Conservation (phyloP, 2,329 filamentous ascomycete genomes). For the Penicillium sclerotigenum region DNA sequence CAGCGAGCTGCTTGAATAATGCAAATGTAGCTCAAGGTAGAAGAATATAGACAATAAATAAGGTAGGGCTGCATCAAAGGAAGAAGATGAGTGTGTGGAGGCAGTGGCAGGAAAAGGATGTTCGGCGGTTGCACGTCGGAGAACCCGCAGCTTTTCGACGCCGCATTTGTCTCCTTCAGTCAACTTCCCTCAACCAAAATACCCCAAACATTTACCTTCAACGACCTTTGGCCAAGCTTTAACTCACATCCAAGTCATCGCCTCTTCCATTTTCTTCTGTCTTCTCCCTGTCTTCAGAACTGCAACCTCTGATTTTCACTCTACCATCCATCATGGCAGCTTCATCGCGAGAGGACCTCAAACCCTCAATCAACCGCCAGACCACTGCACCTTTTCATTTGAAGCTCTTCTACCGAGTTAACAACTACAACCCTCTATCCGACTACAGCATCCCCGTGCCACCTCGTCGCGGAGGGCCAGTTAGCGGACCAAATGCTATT, state of each 20-base stretch:
- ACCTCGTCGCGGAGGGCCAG: slow-evolving; percentile 22
- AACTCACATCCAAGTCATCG: not conserved
- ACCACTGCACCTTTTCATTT: slow-evolving; percentile 76
- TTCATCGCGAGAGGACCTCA: slow-evolving; percentile 27
- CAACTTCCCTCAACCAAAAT: slow-evolving; percentile 2
- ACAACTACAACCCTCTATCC: slow-evolving; percentile 62
- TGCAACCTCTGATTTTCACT: not conserved
- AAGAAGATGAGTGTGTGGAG: not conserved
- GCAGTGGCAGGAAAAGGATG: slow-evolving; percentile 13
- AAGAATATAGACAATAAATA: not conserved
- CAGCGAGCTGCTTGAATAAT: not conserved
- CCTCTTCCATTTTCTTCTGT: not conserved
- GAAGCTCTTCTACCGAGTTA: slow-evolving; percentile 76
- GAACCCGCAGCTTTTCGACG: slow-evolving; percentile 15
- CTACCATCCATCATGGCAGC: slow-evolving; percentile 18
- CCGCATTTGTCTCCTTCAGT: slow-evolving; percentile 13
- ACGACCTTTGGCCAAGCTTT: not conserved
- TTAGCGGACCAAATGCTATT: slow-evolving; percentile 43
- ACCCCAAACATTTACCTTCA: not conserved
- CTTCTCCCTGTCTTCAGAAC: not conserved
- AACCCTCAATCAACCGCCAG: slow-evolving; percentile 60
- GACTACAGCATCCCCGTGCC: slow-evolving; percentile 38
- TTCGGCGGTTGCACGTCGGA: slow-evolving; percentile 4
- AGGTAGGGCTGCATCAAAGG: not conserved
- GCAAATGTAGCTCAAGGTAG: not conserved